phyloP scores from a whole-genome alignment of 2,329 filamentous ascomycete species.

The Arthroderma uncinatum region DNA sequence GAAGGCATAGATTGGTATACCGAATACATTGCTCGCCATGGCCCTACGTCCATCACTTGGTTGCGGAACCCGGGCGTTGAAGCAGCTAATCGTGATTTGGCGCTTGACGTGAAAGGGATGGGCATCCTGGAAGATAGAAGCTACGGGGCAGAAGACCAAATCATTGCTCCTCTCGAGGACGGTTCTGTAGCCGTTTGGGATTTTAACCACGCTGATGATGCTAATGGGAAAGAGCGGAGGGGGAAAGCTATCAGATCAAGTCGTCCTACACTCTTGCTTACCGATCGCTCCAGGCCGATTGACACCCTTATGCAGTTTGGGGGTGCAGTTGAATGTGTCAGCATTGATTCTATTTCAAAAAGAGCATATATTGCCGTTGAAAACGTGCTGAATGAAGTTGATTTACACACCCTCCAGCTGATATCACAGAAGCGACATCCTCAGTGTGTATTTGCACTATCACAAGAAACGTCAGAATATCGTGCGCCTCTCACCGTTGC shows the following conservation, averaged over 20 bases:
- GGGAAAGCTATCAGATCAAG: slow-evolving; percentile 54
- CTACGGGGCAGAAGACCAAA: slow-evolving; percentile 45
- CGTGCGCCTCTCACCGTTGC: slow-evolving; percentile 69
- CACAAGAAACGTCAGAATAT: slow-evolving; percentile 48
- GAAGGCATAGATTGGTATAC: slow-evolving; percentile 76
- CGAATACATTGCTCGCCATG: slow-evolving; percentile 76
- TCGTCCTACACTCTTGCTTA: slow-evolving; percentile 49
- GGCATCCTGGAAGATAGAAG: slow-evolving; percentile 51
- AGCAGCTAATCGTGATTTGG: slow-evolving; percentile 27
- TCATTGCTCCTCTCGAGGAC: slow-evolving; percentile 71
- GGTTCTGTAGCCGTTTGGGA: slow-evolving; percentile 86
- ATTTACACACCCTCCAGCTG: slow-evolving; percentile 60
- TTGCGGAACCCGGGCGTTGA: slow-evolving; percentile 48
- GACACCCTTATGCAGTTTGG: slow-evolving; percentile 24
- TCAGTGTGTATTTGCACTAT: slow-evolving; percentile 74
- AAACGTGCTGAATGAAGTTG: slow-evolving; percentile 66
- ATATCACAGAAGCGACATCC: slow-evolving; percentile 62
- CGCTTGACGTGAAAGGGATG: slow-evolving; percentile 60
- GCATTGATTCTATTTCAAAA: slow-evolving; percentile 56
- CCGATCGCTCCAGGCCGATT: slow-evolving; percentile 18
- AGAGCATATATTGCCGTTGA: slow-evolving; percentile 72
- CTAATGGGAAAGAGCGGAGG: slow-evolving; percentile 32
- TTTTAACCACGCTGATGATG: slow-evolving; percentile 36
- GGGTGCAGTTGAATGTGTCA: slow-evolving; percentile 67
- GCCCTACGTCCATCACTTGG: slow-evolving; percentile 64